Conservation (phyloP, 306 rosid species). For the Corylus heterophylla region DNA sequence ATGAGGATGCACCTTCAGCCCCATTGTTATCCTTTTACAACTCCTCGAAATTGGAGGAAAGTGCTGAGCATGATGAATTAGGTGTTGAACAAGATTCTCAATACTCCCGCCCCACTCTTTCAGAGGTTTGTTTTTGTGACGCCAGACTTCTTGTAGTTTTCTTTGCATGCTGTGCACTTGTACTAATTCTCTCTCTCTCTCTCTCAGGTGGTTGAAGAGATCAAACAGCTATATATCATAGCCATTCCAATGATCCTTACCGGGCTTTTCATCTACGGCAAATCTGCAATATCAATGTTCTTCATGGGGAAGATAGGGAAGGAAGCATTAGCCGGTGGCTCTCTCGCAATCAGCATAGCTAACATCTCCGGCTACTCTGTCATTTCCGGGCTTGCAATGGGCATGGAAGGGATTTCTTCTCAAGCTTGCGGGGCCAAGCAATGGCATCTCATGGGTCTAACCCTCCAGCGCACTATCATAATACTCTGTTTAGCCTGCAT, state of each 20-base stretch:
- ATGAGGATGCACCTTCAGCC: constrained; percentile 6
- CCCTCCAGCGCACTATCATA: constrained; percentile 36
- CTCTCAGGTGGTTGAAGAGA: constrained; percentile 26
- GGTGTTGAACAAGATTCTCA: neutral
- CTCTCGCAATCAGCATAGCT: constrained; percentile 44
- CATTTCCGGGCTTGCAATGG: constrained; percentile 40
- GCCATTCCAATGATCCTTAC: constrained; percentile 40
- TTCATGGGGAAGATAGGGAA: constrained; percentile 45
- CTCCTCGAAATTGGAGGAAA: neutral
- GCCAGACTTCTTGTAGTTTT: neutral
- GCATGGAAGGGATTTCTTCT: constrained; percentile 59
- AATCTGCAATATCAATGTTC: constrained; percentile 43
- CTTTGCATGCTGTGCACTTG: neutral
- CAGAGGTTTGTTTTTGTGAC: constrained; percentile 21
- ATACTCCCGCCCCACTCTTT: neutral
- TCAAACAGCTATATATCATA: constrained; percentile 28
- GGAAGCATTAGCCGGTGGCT: constrained; percentile 40
- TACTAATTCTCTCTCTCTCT: neutral
- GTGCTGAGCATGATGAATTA: neutral
- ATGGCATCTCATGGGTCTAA: constrained; percentile 38
- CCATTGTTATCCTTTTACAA: constrained; percentile 13
- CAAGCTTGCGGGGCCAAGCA: constrained; percentile 50
- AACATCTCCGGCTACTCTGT: constrained; percentile 50
- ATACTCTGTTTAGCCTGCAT: constrained; percentile 28
- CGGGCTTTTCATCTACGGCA: constrained; percentile 37